Conservation (phyloP, 2,329 filamentous ascomycete genomes). For the Fusarium coicis region DNA sequence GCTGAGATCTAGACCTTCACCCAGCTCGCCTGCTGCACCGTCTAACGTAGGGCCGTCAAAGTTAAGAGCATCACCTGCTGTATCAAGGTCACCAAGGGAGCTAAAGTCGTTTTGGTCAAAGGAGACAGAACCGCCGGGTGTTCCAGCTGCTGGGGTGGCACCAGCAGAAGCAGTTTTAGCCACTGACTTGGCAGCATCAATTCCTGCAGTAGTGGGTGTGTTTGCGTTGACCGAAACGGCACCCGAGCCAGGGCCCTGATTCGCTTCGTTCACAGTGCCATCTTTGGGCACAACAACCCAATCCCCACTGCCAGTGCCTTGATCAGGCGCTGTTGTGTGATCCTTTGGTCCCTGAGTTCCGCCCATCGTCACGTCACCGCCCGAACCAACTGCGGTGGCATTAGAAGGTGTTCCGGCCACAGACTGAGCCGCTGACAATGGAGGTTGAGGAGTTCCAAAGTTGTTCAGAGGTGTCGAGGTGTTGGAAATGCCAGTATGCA, state of each 20-base stretch:
- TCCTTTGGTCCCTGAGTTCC: slow-evolving; percentile 56
- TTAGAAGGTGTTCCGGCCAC: slow-evolving; percentile 67
- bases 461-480: slow-evolving; percentile 70
- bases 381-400: slow-evolving; percentile 56
- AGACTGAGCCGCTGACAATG: slow-evolving; percentile 66
- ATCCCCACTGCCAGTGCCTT: slow-evolving; percentile 68
- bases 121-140: slow-evolving; percentile 55
- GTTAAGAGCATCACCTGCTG: slow-evolving; percentile 76
- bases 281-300: slow-evolving; percentile 81
- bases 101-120: slow-evolving; percentile 71
- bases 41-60: slow-evolving; percentile 70
- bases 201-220: slow-evolving; percentile 43
- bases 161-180: slow-evolving; percentile 34
- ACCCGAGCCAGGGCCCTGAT: slow-evolving; percentile 26
- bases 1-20: slow-evolving; percentile 67
- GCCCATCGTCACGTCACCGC: slow-evolving; percentile 61
- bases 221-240: slow-evolving; percentile 42
- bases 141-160: slow-evolving; percentile 43
- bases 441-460: slow-evolving; percentile 69
- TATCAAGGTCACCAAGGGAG: slow-evolving; percentile 73
- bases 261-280: slow-evolving; percentile 54
- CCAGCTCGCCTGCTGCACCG: slow-evolving; percentile 57
- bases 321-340: slow-evolving; percentile 58
- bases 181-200: slow-evolving; percentile 37
- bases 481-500: slow-evolving; percentile 70